These are phyloP conservation scores for Blastocystis hominis DNA, from an alignment of 352 stramenopile species.

Conservation along the genomic window DNA sequence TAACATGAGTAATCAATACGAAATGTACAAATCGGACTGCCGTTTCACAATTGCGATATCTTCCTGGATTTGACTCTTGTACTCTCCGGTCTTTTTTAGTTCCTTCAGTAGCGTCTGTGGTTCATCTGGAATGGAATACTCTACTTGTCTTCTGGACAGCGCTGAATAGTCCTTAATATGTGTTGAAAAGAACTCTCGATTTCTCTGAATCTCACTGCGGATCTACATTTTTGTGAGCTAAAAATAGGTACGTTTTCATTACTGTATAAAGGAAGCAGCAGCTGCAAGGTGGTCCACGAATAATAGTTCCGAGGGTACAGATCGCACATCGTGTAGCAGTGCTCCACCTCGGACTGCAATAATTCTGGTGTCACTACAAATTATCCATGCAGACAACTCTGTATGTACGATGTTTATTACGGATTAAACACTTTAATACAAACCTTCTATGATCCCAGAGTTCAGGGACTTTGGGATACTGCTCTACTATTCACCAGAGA, in stretches of 20 bases:
- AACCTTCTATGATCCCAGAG: slow-evolving; percentile 42
- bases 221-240: background rate
- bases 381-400: background rate
- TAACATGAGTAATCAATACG: background rate
- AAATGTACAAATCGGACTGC: background rate
- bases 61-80: background rate
- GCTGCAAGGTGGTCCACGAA: slow-evolving; percentile 26
- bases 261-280: background rate
- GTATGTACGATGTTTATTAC: background rate
- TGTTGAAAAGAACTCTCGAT: background rate
- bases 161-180: slow-evolving; percentile 53
- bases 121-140: background rate
- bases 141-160: slow-evolving; percentile 23
- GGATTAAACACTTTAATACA: background rate
- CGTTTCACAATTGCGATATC: background rate
- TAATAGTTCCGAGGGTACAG: slow-evolving; percentile 53
- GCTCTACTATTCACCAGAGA: background rate
- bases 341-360: background rate
- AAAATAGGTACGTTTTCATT: background rate
- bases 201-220: background rate
- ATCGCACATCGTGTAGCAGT: slow-evolving; percentile 38
- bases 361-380: background rate
- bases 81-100: background rate
- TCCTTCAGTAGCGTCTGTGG: background rate
- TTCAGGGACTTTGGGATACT: slow-evolving; percentile 51